Percentiles rank a stretch among this genome's conserved stretches.
phyloP scores from a whole-genome alignment of 2,329 filamentous ascomycete genomes.

The Colletotrichum tofieldiae region DNA sequence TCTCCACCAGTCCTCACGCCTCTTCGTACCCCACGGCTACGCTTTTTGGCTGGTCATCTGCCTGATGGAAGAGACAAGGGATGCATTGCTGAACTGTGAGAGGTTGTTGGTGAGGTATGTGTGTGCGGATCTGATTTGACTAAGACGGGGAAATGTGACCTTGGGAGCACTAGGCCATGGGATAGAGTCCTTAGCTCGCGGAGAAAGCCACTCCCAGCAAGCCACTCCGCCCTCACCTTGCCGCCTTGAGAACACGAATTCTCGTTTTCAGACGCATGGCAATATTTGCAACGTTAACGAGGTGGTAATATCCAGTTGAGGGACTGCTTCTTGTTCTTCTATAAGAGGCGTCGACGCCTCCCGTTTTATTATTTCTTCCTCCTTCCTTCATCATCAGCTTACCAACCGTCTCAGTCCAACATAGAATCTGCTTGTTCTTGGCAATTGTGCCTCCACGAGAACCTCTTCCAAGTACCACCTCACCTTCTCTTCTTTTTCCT shows the following conservation, averaged over 20 bases:
- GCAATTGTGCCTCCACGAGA: not conserved
- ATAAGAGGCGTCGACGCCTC: constrained; percentile 31
- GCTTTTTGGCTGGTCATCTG: constrained; percentile 3
- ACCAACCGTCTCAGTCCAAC: not conserved
- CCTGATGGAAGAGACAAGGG: constrained; percentile 1
- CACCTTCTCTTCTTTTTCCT: no score
- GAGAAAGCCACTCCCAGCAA: constrained; percentile 4
- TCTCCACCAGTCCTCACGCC: not conserved
- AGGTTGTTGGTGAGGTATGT: not conserved
- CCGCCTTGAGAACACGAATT: not conserved
- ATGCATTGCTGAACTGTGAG: not conserved
- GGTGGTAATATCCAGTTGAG: not conserved
- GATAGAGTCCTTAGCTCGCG: constrained; percentile 9
- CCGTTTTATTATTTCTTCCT: not conserved
- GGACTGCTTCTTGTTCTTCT: not conserved
- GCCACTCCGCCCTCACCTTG: not conserved
- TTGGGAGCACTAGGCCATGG: not conserved
- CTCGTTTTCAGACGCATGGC: constrained; percentile 22
- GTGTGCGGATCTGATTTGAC: not conserved
- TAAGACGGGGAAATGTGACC: not conserved
- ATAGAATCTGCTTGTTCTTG: not conserved
- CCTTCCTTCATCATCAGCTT: constrained; percentile 20
- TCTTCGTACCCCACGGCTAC: not conserved
- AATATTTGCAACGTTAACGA: not conserved
- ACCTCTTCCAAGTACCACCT: not conserved